Conservation (phyloP, 1,284 basidiomycete species). For the Ustilago sp. region DNA sequence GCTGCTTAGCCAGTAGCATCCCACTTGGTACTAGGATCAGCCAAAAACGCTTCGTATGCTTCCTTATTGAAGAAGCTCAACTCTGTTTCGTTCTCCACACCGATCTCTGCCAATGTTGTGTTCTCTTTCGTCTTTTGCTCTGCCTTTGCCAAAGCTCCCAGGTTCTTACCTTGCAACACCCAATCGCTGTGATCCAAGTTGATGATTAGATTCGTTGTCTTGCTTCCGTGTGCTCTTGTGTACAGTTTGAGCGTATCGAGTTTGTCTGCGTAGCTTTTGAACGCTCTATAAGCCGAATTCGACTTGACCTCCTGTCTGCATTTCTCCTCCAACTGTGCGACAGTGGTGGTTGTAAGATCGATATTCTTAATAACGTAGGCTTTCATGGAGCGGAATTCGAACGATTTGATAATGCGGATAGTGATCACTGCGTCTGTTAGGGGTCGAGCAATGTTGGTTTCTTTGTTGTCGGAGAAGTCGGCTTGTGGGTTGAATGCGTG, state of each 20-base stretch:
- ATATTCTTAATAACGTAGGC: constrained; percentile 84
- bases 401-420: constrained; percentile 93
- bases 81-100: constrained; percentile 67
- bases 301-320: constrained; percentile 71
- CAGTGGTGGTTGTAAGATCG: constrained; percentile 82
- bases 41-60: constrained; percentile 62
- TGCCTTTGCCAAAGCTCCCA: constrained; percentile 3
- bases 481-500: constrained; percentile 57
- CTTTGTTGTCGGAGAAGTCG: constrained; percentile 72
- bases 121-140: constrained; percentile 19
- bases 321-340: constrained; percentile 81
- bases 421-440: constrained; percentile 83
- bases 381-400: constrained; percentile 90
- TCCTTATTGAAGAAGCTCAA: constrained; percentile 63
- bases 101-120: constrained; percentile 52
- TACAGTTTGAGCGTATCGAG: constrained; percentile 91
- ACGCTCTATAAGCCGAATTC: constrained; percentile 56
- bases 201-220: constrained; percentile 72
- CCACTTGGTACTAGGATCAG: constrained; percentile 64
- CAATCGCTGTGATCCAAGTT: constrained; percentile 67
- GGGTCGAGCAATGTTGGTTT: constrained; percentile 78
- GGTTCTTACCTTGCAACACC: constrained; percentile 49
- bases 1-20: constrained; percentile 33
- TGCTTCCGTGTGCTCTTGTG: constrained; percentile 91
- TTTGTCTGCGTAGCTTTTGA: constrained; percentile 49